These are phyloP conservation scores for Cutaneotrichosporon sp. DNA, from an alignment of 1,284 basidiomycete species.

Conservation along the genomic window DNA sequence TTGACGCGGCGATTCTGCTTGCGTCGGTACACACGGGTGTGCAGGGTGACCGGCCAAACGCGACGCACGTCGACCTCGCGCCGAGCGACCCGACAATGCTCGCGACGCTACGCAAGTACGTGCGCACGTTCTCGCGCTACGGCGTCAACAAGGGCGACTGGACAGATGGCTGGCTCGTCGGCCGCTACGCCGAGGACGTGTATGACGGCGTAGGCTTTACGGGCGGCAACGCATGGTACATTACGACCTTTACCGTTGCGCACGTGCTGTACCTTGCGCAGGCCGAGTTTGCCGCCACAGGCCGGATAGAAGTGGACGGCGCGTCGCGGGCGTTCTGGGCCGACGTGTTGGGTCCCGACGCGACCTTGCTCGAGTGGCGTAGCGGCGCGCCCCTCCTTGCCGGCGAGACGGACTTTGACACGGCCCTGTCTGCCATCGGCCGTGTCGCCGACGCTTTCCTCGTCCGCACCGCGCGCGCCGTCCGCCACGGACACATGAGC, in stretches of 20 bases:
- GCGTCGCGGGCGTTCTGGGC: slow-evolving; percentile 39
- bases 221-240: slow-evolving; percentile 49
- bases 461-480: not conserved
- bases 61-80: slow-evolving; percentile 14
- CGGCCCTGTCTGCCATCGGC: slow-evolving; percentile 25
- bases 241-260: slow-evolving; percentile 47
- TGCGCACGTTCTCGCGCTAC: slow-evolving; percentile 45
- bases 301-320: slow-evolving; percentile 17
- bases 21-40: slow-evolving; percentile 45
- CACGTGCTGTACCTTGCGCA: slow-evolving; percentile 44
- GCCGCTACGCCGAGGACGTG: slow-evolving; percentile 50
- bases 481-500: slow-evolving; percentile 36
- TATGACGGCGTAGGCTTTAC: slow-evolving; percentile 48
- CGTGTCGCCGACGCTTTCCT: slow-evolving; percentile 43
- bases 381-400: not conserved
- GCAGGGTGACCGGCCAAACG: not conserved
- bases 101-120: slow-evolving; percentile 40
- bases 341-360: slow-evolving; percentile 20
- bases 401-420: slow-evolving; percentile 15
- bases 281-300: slow-evolving; percentile 14
- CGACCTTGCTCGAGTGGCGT: not conserved
- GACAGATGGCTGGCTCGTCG: slow-evolving; percentile 46
- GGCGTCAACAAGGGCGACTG: slow-evolving; percentile 41
- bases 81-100: slow-evolving; percentile 31
- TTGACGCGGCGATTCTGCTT: slow-evolving; percentile 48